A percentile compares a stretch with the other conserved stretches of the same genome.
Conservation (phyloP, 345 rosid species). For the Triadica sebifera region DNA sequence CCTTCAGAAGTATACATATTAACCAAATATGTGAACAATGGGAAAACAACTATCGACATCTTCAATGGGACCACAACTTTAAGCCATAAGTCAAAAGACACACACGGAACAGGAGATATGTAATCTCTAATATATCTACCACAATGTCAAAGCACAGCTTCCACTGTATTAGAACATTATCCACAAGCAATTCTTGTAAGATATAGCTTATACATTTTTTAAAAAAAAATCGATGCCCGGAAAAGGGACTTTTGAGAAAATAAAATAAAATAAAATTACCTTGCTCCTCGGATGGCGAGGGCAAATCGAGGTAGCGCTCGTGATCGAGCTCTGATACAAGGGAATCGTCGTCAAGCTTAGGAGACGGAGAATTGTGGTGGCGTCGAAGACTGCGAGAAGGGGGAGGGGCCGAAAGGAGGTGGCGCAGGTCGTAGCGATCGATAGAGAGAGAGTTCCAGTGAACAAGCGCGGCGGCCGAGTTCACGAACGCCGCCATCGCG, state of each 20-base stretch:
- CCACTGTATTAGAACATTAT: neutral
- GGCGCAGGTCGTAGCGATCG: constrained; percentile 97
- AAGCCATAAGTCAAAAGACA: neutral
- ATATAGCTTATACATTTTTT: neutral
- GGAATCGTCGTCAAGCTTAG: constrained; percentile 30
- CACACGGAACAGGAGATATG: neutral
- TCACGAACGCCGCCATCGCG: constrained; percentile 70
- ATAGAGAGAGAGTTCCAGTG: constrained; percentile 88
- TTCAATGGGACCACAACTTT: no score
- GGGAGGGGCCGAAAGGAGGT: constrained; percentile 76
- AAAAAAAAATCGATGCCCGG: neutral
- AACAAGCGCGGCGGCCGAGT: constrained; percentile 77
- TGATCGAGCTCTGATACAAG: constrained; percentile 64
- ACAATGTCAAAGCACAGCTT: neutral
- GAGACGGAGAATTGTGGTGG: constrained; percentile 31
- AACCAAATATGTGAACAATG: no score
- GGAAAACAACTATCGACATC: neutral
- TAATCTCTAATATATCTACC: neutral
- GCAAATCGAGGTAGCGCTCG: constrained; percentile 78
- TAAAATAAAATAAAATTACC: constrained; percentile 34
- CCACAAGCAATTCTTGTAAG: neutral
- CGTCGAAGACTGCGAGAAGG: constrained; percentile 62
- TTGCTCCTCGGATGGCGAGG: constrained; percentile 41
- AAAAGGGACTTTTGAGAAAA: neutral
- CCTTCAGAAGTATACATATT: neutral